These are phyloP conservation scores for Chrysanthemum makinoi DNA, from an alignment of 129 eudicot genomes.

Conservation along the genomic window DNA sequence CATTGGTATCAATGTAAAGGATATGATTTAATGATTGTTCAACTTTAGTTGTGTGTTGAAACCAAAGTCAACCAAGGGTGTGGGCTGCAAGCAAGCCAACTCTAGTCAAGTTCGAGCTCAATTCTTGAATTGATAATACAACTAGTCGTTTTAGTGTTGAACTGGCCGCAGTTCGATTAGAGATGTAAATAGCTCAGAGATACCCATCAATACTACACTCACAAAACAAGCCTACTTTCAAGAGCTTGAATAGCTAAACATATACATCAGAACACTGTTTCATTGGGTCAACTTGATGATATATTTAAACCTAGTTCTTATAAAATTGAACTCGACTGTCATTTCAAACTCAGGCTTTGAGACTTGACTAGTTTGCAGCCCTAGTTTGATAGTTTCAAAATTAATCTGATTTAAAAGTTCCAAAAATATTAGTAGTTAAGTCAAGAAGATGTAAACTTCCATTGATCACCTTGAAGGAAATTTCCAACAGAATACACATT, in stretches of 20 bases:
- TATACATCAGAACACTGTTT: not conserved
- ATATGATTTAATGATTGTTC: no score
- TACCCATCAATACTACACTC: not conserved
- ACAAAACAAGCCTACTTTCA: not conserved
- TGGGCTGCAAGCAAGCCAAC: no score
- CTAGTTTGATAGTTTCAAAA: not conserved
- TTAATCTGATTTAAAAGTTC: conserved; percentile 12
- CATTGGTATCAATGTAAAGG: no score
- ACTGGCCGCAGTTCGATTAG: not conserved
- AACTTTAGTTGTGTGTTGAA: no score
- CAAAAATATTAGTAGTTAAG: conserved; percentile 19
- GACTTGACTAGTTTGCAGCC: not conserved
- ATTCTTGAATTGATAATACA: no score
- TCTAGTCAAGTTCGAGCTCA: no score
- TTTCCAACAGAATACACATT: conserved; percentile 43
- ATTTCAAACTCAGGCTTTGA: not conserved
- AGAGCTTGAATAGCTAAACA: not conserved
- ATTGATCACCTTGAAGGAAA: conserved; percentile 73
- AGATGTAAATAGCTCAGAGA: not conserved
- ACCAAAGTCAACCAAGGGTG: no score
- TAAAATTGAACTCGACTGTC: not conserved
- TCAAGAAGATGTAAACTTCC: conserved; percentile 38
- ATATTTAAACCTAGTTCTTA: not conserved
- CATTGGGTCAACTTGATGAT: not conserved
- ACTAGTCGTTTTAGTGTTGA: no score